A percentile compares a stretch with the other conserved stretches of the same genome.
phyloP scores from a whole-genome alignment of 2,329 filamentous ascomycete genomes.

The Colletotrichum tropicale region DNA sequence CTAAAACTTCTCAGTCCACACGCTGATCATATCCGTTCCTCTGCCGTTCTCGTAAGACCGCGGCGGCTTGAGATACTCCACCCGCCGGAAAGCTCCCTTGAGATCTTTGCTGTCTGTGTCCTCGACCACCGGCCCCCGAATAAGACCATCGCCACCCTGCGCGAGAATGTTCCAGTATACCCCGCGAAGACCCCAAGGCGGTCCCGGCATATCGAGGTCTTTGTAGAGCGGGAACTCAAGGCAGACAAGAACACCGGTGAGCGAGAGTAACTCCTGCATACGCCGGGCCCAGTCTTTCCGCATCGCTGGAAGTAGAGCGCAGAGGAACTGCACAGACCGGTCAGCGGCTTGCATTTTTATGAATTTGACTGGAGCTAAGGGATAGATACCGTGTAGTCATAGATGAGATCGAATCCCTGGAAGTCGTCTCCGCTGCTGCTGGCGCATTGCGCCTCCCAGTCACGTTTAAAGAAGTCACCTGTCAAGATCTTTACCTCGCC shows the following conservation, averaged over 20 bases:
- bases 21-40: background rate
- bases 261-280: background rate
- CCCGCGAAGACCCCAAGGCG: background rate
- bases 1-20: background rate
- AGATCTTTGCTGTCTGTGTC: background rate
- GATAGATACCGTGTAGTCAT: background rate
- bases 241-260: background rate
- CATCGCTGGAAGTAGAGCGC: background rate
- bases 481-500: background rate
- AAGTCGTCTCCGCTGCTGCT: background rate
- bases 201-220: background rate
- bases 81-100: background rate
- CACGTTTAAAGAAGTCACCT: background rate
- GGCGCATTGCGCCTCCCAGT: background rate
- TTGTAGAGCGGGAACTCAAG: background rate
- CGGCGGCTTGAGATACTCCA: background rate
- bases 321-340: background rate
- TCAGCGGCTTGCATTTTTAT: fast-evolving
- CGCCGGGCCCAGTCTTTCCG: background rate
- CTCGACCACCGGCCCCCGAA: background rate
- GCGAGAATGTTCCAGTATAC: background rate
- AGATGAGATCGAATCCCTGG: background rate
- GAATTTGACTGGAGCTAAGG: fast-evolving
- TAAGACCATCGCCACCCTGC: background rate
- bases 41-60: background rate